A percentile compares a stretch with the other conserved stretches of the same genome.
phyloP scores from a whole-genome alignment of 129 eudicot genomes.

The Gnaphalium uliginosum region DNA sequence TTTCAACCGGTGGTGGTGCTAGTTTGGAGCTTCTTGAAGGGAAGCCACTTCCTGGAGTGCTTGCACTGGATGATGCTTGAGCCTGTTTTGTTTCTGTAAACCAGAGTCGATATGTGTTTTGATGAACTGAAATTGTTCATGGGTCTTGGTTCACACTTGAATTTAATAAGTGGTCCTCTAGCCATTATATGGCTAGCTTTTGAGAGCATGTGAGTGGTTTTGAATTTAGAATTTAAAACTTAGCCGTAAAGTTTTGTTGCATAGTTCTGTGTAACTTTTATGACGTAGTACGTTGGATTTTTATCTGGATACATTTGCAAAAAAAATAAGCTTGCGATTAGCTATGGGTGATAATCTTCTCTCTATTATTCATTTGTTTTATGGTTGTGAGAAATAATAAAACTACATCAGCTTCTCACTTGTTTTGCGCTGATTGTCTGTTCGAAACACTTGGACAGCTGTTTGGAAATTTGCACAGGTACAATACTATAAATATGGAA shows the following conservation, averaged over 20 bases:
- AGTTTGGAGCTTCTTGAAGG: conserved; percentile 97
- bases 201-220: conserved; percentile 21
- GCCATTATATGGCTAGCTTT: conserved; percentile 26
- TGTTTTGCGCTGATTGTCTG: background rate
- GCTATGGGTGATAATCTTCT: no score
- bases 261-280: conserved; percentile 21
- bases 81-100: background rate
- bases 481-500: no score
- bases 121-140: background rate
- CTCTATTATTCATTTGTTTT: no score
- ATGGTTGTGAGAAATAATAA: no score
- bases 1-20: conserved; percentile 96
- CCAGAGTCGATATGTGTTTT: background rate
- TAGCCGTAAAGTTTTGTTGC: conserved; percentile 20
- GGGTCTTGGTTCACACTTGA: conserved; percentile 12
- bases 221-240: conserved; percentile 13
- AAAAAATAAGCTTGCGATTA: background rate
- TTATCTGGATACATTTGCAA: background rate
- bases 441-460: background rate
- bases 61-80: conserved; percentile 83
- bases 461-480: background rate
- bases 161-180: conserved; percentile 15
- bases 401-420: no score
- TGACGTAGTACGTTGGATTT: background rate
- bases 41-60: conserved; percentile 85